Evolutionary conservation across 495 filamentous ascomycete species (phyloP).

Genomic region (Aspergillus egyptiacus): DNA sequence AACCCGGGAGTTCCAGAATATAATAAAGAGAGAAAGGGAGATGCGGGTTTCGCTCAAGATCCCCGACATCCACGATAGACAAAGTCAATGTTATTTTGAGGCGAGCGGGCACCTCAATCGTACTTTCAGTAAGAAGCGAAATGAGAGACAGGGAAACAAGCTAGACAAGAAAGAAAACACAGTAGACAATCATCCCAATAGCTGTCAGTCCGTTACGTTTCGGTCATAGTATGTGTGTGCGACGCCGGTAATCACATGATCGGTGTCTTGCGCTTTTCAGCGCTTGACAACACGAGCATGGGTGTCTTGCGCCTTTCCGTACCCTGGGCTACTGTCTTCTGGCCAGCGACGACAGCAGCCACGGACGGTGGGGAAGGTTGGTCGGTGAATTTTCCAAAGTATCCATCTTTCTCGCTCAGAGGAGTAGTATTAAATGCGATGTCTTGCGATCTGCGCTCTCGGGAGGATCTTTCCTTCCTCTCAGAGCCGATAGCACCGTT

Average conservation of each 20-base stretch:
- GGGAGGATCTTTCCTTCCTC: constrained; percentile 57
- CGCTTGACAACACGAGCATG: constrained; percentile 79
- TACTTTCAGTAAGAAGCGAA: constrained; percentile 4
- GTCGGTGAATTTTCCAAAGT: constrained; percentile 50
- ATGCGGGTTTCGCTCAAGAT: background rate
- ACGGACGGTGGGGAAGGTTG: constrained; percentile 37
- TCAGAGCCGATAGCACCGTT: constrained; percentile 84
- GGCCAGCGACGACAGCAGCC: constrained; percentile 44
- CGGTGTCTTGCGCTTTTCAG: constrained; percentile 84
- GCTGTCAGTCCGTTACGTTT: constrained; percentile 28
- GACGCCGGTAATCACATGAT: constrained; percentile 42
- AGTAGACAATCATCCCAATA: constrained; percentile 18
- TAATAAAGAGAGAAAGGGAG: constrained; percentile 1
- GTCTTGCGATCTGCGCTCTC: constrained; percentile 52
- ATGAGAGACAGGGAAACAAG: constrained; percentile 3
- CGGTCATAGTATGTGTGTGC: constrained; percentile 36
- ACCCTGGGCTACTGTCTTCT: constrained; percentile 39
- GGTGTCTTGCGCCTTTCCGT: constrained; percentile 72
- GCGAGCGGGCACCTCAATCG: background rate
- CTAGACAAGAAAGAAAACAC: constrained; percentile 10
- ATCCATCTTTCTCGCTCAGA: constrained; percentile 53
- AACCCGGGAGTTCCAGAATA: constrained; percentile 9
- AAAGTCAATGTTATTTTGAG: background rate
- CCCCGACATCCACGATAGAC: background rate
- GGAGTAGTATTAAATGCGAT: constrained; percentile 40